Conservation (phyloP, 495 filamentous ascomycete genomes). For the Amphirosellinia nigrospora region DNA sequence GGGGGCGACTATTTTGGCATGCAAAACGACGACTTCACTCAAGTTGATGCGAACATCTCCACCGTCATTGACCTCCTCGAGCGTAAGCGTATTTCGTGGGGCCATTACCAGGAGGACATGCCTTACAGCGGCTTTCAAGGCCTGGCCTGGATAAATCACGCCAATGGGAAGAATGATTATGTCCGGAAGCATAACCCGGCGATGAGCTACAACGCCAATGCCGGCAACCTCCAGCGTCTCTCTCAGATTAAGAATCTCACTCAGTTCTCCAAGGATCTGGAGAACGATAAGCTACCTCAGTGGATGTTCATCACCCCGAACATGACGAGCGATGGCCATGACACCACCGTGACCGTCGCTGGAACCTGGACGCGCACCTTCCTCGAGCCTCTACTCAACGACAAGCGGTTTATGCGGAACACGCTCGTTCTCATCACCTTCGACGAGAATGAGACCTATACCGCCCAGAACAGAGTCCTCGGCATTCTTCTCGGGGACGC, state of each 20-base stretch:
- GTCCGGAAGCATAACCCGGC: conserved; percentile 81
- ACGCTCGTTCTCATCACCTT: conserved; percentile 73
- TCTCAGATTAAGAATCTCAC: conserved; percentile 72
- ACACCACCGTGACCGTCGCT: conserved; percentile 67
- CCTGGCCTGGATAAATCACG: conserved; percentile 56
- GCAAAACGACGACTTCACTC: conserved; percentile 66
- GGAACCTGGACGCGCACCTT: conserved; percentile 64
- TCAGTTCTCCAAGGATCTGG: conserved; percentile 63
- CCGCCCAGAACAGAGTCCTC: conserved; percentile 60
- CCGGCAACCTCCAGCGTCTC: conserved; percentile 58
- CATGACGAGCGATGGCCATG: conserved; percentile 71
- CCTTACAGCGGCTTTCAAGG: conserved; percentile 73
- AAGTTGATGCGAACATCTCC: conserved; percentile 65
- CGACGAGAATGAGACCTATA: conserved; percentile 68
- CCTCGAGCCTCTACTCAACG: conserved; percentile 65
- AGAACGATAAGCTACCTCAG: conserved; percentile 65
- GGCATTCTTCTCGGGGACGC: conserved; percentile 71
- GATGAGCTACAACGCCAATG: conserved; percentile 64
- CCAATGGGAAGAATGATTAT: conserved; percentile 64
- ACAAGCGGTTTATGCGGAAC: conserved; percentile 71
- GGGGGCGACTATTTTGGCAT: conserved; percentile 73
- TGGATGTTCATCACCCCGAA: conserved; percentile 80
- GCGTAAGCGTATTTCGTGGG: conserved; percentile 70
- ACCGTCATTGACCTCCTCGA: conserved; percentile 75
- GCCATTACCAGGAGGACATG: conserved; percentile 70